These are phyloP conservation scores for Selaginella moellendorffii DNA, from an alignment of 75 land plant species.

Conservation along the genomic window DNA sequence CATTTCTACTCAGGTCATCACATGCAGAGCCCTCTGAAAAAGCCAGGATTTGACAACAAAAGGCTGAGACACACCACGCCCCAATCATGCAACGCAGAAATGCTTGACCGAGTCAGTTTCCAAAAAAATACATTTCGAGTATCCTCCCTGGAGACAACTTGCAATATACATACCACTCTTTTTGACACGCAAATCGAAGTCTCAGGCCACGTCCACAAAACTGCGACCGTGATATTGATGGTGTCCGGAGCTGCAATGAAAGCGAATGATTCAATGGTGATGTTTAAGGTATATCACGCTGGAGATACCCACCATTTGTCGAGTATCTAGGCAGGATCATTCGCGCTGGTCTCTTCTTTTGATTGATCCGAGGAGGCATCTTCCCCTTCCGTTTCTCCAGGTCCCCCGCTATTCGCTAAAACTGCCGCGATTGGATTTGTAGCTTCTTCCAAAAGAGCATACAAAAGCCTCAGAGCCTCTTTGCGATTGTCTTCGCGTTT, in stretches of 20 bases:
- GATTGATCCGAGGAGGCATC: no score
- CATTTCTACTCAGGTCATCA: no score
- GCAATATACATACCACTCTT: constrained; percentile 1
- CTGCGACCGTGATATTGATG: not conserved
- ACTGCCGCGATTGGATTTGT: constrained; percentile 15
- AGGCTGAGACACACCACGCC: not conserved
- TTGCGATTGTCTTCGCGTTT: constrained; percentile 86
- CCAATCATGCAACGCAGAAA: not conserved
- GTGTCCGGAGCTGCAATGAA: no score
- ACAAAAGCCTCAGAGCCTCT: constrained; percentile 65
- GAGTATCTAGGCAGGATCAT: no score
- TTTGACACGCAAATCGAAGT: no score
- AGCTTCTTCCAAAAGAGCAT: constrained; percentile 69
- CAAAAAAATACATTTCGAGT: not conserved
- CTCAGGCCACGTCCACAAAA: not conserved
- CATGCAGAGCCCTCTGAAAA: not conserved
- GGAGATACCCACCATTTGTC: no score
- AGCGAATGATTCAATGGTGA: no score
- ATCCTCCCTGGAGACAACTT: not conserved
- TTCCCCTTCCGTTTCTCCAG: no score
- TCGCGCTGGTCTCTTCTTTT: no score
- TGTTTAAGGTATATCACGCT: no score
- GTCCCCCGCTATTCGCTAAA: not conserved
- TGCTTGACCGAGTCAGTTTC: not conserved
- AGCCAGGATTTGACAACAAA: not conserved